Percentiles rank a stretch among this genome's conserved stretches.
These are phyloP conservation scores for Phyllosticta paracitricarpa DNA, from an alignment of 2,329 filamentous ascomycete genomes.

Conservation along the genomic window DNA sequence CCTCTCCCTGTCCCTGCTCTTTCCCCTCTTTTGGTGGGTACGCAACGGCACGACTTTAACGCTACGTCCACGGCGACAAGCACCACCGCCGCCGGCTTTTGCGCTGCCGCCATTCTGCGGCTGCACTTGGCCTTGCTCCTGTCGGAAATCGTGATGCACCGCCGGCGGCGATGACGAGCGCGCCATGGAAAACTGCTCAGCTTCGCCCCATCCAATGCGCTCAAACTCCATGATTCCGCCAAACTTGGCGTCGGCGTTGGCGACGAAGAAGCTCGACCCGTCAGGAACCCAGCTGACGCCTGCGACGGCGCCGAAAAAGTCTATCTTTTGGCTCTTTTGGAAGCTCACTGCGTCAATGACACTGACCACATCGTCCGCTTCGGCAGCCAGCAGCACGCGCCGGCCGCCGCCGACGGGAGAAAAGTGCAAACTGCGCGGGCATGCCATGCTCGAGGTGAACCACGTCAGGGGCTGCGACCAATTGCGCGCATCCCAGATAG, in stretches of 20 bases:
- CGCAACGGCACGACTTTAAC: not conserved
- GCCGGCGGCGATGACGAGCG: not conserved
- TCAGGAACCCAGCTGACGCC: constrained; percentile 58
- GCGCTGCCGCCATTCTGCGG: not conserved
- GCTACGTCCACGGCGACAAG: too few relatives aligned
- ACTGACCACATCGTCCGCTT: constrained; percentile 64
- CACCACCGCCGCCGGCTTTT: not conserved
- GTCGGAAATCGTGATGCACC: not conserved
- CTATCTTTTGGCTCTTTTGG: constrained; percentile 56
- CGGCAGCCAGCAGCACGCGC: constrained; percentile 59
- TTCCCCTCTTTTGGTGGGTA: not conserved
- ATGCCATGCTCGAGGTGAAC: constrained; percentile 56
- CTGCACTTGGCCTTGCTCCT: not conserved
- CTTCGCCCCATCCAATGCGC: constrained; percentile 27
- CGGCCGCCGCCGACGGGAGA: constrained; percentile 60
- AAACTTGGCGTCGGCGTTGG: constrained; percentile 55
- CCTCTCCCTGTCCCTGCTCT: not conserved
- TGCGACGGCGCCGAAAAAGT: constrained; percentile 66
- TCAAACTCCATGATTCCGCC: constrained; percentile 59
- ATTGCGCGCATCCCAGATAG: constrained; percentile 66
- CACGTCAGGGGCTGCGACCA: constrained; percentile 49
- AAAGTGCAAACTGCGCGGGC: constrained; percentile 60
- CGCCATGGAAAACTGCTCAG: not conserved
- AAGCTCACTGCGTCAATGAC: constrained; percentile 60
- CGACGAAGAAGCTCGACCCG: constrained; percentile 57